Base-by-base conservation (phyloP, 2,329 filamentous ascomycete genomes). In the Colletotrichum noveboracense region DNA sequence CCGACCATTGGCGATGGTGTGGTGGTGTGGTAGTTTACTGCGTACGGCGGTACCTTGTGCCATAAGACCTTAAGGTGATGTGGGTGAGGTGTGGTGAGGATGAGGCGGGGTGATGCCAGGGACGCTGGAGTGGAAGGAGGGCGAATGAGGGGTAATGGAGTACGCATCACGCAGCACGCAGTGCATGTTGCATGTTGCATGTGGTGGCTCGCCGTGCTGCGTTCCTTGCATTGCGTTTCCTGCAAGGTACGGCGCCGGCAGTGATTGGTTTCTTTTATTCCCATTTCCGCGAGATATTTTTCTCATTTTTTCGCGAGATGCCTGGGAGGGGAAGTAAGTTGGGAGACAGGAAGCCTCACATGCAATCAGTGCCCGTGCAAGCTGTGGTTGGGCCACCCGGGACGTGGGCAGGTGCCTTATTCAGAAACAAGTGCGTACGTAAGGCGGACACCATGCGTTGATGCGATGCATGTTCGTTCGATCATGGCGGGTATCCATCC, bases 221-320 rank as follows among this genome's bases (percentile, higher is more conserved):
- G 73, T 68, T 73, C 73, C 70, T 75, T 68, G 64, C 70, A 73
- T 73, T 73, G 61, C 55, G 69, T 75, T 75, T 75, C 52, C 73
- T 68, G 64, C 38, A 75, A 73, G 73, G 64, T 68, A 68, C 70
- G 28, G 24, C 16, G 21, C 26, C 55, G 43, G 43, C 43, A 52
- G 14, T 30, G 56, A 60, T 32, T 28, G 56, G 56, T 60, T 60
- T 58, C 24, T 58, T 58, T 18, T 30, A 14, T 18, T 18, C 55
- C 14, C 24, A 16, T 30, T 30, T 30, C 16, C 21, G 24, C 55
- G 26, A 58, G 55, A 36, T 28, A 9, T 52, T 24, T 55, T 66
- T 65, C 65, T 71, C 58, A 30, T 70, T 24, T 69, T 69, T 36
- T 24, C 12, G 32, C 8, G 16, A 64, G 64, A 48, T 34, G 1